Evolutionary conservation across 192 early-diverging fungal species (phyloP).

Genomic region (Coemansia erecta): DNA sequence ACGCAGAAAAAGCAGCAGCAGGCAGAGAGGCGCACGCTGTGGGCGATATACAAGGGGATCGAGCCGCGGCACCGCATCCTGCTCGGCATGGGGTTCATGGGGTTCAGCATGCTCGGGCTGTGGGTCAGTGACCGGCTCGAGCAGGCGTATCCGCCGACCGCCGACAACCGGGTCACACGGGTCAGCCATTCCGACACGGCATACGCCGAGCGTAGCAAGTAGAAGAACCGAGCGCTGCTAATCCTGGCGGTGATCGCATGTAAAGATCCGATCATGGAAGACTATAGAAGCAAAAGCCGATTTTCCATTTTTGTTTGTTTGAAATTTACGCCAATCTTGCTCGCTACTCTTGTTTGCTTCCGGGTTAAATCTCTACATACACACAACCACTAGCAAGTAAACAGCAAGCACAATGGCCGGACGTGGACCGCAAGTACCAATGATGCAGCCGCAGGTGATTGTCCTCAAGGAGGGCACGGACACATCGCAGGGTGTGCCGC

Average conservation of each 20-base stretch:
- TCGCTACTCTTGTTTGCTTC: too few relatives aligned
- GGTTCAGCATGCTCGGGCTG: slow-evolving; percentile 46
- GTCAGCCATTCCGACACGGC: slow-evolving; percentile 24
- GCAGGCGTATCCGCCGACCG: slow-evolving; percentile 25
- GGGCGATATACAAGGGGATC: slow-evolving; percentile 48
- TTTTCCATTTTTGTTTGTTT: not conserved
- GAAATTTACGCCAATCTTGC: too few relatives aligned
- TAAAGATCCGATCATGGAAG: not conserved
- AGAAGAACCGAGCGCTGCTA: not conserved
- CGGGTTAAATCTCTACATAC: not conserved
- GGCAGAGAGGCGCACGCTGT: slow-evolving; percentile 28
- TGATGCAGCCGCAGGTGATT: slow-evolving; percentile 97
- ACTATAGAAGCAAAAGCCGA: too few relatives aligned
- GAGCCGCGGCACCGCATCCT: slow-evolving; percentile 47
- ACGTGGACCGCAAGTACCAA: slow-evolving; percentile 38
- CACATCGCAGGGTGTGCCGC: slow-evolving; percentile 94
- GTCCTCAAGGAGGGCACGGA: slow-evolving; percentile 99
- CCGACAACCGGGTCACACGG: slow-evolving; percentile 34
- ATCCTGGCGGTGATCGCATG: not conserved
- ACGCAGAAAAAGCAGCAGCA: not conserved
- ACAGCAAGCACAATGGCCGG: slow-evolving; percentile 33
- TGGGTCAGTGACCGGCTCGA: slow-evolving; percentile 53
- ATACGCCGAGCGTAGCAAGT: slow-evolving; percentile 3
- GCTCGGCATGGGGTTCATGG: slow-evolving; percentile 53
- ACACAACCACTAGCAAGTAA: not conserved